Percentiles rank a stretch among this genome's conserved stretches.
Conservation (phyloP, 345 rosid genomes). For the Eucalyptus shirleyi region DNA sequence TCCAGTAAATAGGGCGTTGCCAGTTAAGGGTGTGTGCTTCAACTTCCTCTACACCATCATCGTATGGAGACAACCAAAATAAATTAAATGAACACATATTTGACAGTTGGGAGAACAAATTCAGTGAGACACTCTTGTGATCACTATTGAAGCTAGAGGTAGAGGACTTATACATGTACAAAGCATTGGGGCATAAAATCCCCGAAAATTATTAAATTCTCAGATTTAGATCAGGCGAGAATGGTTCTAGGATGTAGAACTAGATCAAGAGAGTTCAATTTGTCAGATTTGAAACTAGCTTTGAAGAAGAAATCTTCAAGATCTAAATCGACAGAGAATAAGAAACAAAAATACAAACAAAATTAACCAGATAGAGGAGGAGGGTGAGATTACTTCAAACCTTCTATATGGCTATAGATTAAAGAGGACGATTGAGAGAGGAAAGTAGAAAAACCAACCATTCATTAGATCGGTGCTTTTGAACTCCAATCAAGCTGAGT, state of each 20-base stretch:
- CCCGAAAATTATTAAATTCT: no score
- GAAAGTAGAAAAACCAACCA: not conserved
- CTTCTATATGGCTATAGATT: no score
- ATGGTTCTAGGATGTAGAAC: not conserved
- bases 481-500: not conserved
- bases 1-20: no score
- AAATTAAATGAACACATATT: accelerated
- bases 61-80: no score
- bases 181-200: no score
- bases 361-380: not conserved
- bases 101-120: no score
- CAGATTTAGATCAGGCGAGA: no score
- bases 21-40: accelerated
- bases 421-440: not conserved
- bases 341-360: not conserved
- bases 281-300: not conserved
- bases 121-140: no score
- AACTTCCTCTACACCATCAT: no score
- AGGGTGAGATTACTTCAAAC: not conserved
- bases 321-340: not conserved
- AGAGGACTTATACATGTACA: no score
- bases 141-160: no score
- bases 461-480: not conserved
- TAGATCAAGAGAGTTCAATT: not conserved
- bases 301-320: not conserved